Base-by-base conservation (phyloP, 1,284 basidiomycete species). In the Anthracocystis setariae region DNA sequence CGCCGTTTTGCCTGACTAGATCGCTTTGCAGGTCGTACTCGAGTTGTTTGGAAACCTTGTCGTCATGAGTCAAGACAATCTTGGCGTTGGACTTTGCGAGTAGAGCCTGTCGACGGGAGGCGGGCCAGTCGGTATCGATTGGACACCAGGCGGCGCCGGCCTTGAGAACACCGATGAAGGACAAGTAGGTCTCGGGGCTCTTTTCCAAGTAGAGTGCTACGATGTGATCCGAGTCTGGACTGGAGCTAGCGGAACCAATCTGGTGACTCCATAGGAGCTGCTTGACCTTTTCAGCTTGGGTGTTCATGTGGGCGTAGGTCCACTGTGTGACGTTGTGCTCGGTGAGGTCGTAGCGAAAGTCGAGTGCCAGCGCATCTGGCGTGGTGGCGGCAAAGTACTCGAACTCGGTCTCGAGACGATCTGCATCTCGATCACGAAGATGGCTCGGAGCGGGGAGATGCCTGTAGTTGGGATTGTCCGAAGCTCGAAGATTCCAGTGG, bases 61-160 rank as follows among this genome's bases (percentile, higher is more conserved):
- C 69, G 20, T 70, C 67, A 38, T 51, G 52, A 3, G 63, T 54
- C 27, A 80, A 59, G 45, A 82, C 78, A n/a, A 75, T 54, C 33
- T 55, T 60, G 23, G 80, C 81, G 25, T 69, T 63, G 8, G 77
- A 74, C 57, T 81, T 81, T 32, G 62, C 69, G 24, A 84, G 72
- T n/a, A 84, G 73, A 23, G 83, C 82, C 23, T 65, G 54, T 47
- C 81, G 74, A 9, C 83, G 69, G 8, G 74, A 58, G 7, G 72
- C 63, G 3, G 83, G 83, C 76, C 81, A 82, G 38, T 76, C 76
- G 15, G 77, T 74, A 46, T 84, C 83, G 51, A 84, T 82, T 17
- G 83, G 83, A 49, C 83, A 84, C 82, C 82, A 84, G 0, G 83
- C 79, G 18, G 80, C 82, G 21, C 82, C 83, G 0, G 82, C 78